Base-by-base conservation (phyloP, 2,329 filamentous ascomycete species). In the Penicillium sp. region DNA sequence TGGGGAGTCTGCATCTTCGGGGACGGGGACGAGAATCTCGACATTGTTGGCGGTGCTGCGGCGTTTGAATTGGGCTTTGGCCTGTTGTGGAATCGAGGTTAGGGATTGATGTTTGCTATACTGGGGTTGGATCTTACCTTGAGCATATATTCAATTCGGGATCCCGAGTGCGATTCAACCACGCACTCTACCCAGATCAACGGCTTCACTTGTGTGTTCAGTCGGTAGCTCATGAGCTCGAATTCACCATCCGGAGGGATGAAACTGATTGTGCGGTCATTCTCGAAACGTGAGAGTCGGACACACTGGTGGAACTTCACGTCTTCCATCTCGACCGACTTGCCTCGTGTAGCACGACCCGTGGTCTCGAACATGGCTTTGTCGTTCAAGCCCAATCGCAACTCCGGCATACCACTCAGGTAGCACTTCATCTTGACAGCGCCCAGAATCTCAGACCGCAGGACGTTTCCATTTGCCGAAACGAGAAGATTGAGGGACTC, bases 361-460 rank as follows among this genome's bases (percentile, higher is more conserved):
- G 94, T 99, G 4, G 92, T 96, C 79, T 99, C 94, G 71, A 99
- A 99, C 94, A 99, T 99, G 75, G 91, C 94, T 79, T 99, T 99
- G 81, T 99, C 94, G 79, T 99, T 99, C 72, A 99, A 79, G 5
- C 94, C 94, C 50, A 99, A 78, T 29, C 94, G 88, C 70, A 99
- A 78, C 78, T 99, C 94, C 11, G 94, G 94, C 94, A 99, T 99
- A 57, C 94, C 94, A 46, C 91, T 96, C 16, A 99, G 83, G 73
- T 99, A 99, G 78, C 94, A 99, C 79, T 99, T 99, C 94, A 99
- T 97, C 81, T 99, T 99, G 76, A 99, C 88, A 43, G 94, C 92
- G 54, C 94, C 94, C 25, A 99, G 82, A 68, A 99, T 99, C 79
- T 99, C 94, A 8, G 92, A 96, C 25, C 94, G 89, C 59, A 99